A percentile compares a stretch with the other conserved stretches of the same genome.
Evolutionary conservation across 192 early-diverging fungal species (phyloP).

Genomic region (Dimargaris xerosporica): DNA sequence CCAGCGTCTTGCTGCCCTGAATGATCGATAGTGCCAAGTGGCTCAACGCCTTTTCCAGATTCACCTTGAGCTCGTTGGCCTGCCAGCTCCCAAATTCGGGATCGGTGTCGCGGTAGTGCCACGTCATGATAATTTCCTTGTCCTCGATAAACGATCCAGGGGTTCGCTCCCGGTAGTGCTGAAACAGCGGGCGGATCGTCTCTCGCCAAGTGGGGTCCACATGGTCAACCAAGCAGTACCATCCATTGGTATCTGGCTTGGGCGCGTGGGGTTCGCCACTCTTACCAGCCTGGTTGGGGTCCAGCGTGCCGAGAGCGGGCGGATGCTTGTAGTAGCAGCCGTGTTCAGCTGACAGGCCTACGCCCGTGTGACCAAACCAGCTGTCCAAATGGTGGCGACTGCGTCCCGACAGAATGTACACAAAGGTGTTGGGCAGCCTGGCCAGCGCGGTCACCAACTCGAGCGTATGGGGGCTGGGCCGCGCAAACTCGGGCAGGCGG

Average conservation of each 20-base stretch:
- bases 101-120: slow-evolving; percentile 94
- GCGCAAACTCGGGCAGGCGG: slow-evolving; percentile 84
- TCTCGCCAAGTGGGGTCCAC: slow-evolving; percentile 83
- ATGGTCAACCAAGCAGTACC: slow-evolving; percentile 80
- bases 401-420: slow-evolving; percentile 94
- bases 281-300: slow-evolving; percentile 17
- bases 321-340: slow-evolving; percentile 98
- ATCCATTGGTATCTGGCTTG: slow-evolving; percentile 28
- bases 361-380: slow-evolving; percentile 77
- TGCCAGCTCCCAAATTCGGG: slow-evolving; percentile 95
- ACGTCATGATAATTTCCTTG: slow-evolving; percentile 96
- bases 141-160: slow-evolving; percentile 96
- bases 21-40: slow-evolving; percentile 92
- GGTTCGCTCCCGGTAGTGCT: slow-evolving; percentile 95
- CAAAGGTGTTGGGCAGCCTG: slow-evolving; percentile 65
- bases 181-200: slow-evolving; percentile 84
- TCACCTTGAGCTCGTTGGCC: slow-evolving; percentile 92
- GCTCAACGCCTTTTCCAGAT: slow-evolving; percentile 85
- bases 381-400: slow-evolving; percentile 70
- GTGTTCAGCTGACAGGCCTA: slow-evolving; percentile 95
- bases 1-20: slow-evolving; percentile 90
- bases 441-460: slow-evolving; percentile 52
- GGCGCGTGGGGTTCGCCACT: slow-evolving; percentile 2
- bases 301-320: slow-evolving; percentile 35
- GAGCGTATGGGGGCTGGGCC: slow-evolving; percentile 61